phyloP scores from a whole-genome alignment of 305 asterid genomes.

The Fraxinus ornus region DNA sequence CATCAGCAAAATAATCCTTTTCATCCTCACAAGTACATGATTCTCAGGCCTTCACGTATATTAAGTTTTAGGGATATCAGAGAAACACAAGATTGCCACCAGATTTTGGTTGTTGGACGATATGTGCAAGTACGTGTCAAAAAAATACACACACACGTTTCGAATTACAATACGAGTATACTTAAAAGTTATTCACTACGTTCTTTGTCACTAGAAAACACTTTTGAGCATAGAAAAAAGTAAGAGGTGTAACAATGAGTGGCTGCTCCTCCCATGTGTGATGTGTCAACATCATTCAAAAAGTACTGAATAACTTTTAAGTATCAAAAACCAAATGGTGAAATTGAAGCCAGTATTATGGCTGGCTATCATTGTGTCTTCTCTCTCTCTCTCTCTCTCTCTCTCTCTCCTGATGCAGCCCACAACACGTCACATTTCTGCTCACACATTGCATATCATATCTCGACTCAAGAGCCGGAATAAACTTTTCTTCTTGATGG shows the following conservation, averaged over 20 bases:
- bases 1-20: background rate
- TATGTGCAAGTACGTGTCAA: background rate
- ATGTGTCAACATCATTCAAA: background rate
- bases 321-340: conserved; percentile 16
- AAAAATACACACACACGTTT: background rate
- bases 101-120: background rate
- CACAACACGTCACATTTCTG: conserved; percentile 16
- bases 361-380: conserved; percentile 39
- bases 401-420: background rate
- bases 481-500: background rate
- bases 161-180: background rate
- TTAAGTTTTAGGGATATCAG: background rate
- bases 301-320: no score
- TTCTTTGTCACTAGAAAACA: background rate
- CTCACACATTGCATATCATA: conserved; percentile 6
- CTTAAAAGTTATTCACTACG: background rate
- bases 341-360: conserved; percentile 26
- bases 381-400: no score
- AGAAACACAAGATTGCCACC: background rate
- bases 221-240: background rate
- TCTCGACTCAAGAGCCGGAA: background rate
- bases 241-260: background rate
- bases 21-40: background rate
- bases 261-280: background rate
- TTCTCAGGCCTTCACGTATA: background rate